A percentile compares a stretch with the other conserved stretches of the same genome.
Evolutionary conservation across 495 filamentous ascomycete species (phyloP).

Genomic region (Aspergillus biplanus): DNA sequence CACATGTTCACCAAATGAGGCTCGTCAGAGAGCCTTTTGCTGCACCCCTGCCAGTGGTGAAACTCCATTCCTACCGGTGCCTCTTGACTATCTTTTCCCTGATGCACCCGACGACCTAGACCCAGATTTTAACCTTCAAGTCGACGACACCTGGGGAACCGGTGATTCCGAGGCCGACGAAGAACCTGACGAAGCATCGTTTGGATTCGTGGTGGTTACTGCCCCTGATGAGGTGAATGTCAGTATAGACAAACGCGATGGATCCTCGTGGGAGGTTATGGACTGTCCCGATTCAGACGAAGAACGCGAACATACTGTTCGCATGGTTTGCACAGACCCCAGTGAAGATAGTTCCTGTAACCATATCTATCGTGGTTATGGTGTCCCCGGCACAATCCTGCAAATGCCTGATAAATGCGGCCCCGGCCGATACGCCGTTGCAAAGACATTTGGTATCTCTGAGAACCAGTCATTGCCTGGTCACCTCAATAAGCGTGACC

Average conservation of each 20-base stretch:
- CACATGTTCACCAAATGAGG: conserved; percentile 6
- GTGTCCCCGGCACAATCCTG: conserved; percentile 36
- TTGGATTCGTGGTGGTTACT: conserved; percentile 33
- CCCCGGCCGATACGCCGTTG: conserved; percentile 42
- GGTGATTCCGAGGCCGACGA: conserved; percentile 16
- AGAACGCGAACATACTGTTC: conserved; percentile 27
- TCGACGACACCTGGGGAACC: conserved; percentile 28
- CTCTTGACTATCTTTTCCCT: conserved; percentile 36
- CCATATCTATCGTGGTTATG: conserved; percentile 33
- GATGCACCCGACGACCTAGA: conserved; percentile 29
- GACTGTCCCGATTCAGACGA: conserved; percentile 30
- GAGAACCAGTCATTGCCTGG: conserved; percentile 25
- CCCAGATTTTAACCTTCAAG: conserved; percentile 28
- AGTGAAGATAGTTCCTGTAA: conserved; percentile 32
- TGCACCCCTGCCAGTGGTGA: conserved; percentile 24
- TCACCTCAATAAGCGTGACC: conserved; percentile 18
- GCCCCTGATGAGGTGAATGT: conserved; percentile 29
- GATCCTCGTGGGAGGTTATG: conserved; percentile 15
- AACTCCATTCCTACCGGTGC: conserved; percentile 33
- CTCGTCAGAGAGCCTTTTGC: conserved; percentile 29
- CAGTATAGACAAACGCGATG: conserved; percentile 14
- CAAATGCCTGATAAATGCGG: conserved; percentile 43
- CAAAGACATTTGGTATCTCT: conserved; percentile 24
- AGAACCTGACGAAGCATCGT: conserved; percentile 31
- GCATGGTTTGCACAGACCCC: conserved; percentile 26